Base-by-base conservation (phyloP, 2,329 filamentous ascomycete genomes). In the Chrysoporthe cubensis region DNA sequence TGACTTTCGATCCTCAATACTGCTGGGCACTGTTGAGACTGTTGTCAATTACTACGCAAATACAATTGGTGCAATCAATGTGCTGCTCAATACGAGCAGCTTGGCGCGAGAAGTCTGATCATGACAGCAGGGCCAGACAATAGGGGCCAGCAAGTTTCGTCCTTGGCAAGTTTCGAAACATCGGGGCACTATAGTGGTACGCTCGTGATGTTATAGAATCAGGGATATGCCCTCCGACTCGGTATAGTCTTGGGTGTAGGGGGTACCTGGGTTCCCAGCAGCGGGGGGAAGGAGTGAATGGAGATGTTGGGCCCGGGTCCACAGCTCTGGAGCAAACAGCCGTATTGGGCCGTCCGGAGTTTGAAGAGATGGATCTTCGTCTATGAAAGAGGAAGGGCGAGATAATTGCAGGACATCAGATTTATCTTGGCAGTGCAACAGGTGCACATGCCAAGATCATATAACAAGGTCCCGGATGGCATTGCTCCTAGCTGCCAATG, bases 351-450 rank as follows among this genome's bases (percentile, higher is more conserved):
- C 13, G 9, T 34, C 4, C 50, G 50, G 50, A 54, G 7, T 11
- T 54, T 54, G 50, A 21, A 32, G 14, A 32, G 26, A 54, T 54
- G 26, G 13, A 16, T 26, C 32, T 13, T 54, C 13, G 13, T 54
- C 16, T 14, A 21, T 32, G 50, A 54, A 54, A 13, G 50, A 16
- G 50, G 16, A 54, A 54, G 32, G 50, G 9, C 14, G 50, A 32
- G 13, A 32, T 5, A 26, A 26, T 26, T 26, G 3, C 26, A 54
- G 14, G 21, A 54, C 26, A 54, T 11, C 21, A 54, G 50, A 54
- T 54, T 32, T 34, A 32, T 54, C 50, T 54, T 54, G 50, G 50
- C 50, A 54, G 21, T 54, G 50, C 32, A 34, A 54, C 50, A 54
- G 21, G 32, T 32, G 50, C 11, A 5, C 2, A 16, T 54, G 50